Evolutionary conservation across 768 basidiomycete genomes (phyloP), one percentile per base, ranked within the genome.

Genomic region (Postia placenta): DNA sequence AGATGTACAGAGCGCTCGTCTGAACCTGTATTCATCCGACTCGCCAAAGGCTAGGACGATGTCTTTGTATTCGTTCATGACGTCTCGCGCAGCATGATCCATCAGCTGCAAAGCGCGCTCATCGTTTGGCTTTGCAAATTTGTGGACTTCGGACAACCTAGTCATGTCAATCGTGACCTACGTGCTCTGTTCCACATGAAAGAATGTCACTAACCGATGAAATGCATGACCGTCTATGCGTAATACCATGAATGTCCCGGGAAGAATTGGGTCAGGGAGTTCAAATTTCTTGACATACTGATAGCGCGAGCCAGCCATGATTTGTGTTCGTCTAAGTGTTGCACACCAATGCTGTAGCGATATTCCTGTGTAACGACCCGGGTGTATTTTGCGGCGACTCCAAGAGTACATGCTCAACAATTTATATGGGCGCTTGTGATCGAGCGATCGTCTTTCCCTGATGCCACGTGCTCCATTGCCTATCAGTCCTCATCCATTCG

Each of bases 11-110:
- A n/a, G n/a, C n/a, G n/a, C n/a, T n/a, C 19, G 15, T n/a, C 59
- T 72, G 44, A 50, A 87, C 94, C 93, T 96, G 67, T 82, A 98
- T 67, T 99, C 96, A 64, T 99, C 96, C 17, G 93, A 96, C 70
- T 99, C 90, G 1, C 96, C 96, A 62, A 94, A 98, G 0, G 77
- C 96, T 17, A 96, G 74, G 11, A 90, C 71, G 49, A 96, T 79
- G 62, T 96, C 94, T 28, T 80, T 76, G 60, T 86, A 85, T 60
- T 86, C 83, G 25, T 81, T 70, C 89, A 99, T 89, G 37, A 93
- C 73, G 41, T 77, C 73, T 55, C 71, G 74, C 0, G 96, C 96
- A 1, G 93, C 92, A 48, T 80, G 77, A 61, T 99, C 93, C 94
- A 98, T 97, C 38, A 99, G 78, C 52, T 81, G 64, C 5, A 99